Evolutionary conservation across 1,284 basidiomycete genomes (phyloP).

Genomic region (Athelia sp.): DNA sequence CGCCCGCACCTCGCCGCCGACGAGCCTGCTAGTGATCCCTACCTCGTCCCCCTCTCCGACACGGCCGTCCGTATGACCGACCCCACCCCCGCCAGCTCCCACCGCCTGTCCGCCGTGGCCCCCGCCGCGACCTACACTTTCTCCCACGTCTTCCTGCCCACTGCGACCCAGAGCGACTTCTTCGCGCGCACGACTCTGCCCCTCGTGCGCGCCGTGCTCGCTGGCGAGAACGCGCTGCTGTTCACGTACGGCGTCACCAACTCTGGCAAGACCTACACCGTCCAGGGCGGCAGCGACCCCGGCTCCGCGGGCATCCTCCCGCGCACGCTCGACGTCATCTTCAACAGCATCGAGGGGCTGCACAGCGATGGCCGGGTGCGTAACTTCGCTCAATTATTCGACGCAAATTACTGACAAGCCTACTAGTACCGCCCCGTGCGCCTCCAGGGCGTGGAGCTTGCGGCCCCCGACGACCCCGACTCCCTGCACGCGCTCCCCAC

Average conservation of each 20-base stretch:
- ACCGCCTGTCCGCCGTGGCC: slow-evolving; percentile 49
- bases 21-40: slow-evolving; percentile 48
- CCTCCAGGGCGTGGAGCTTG: slow-evolving; percentile 66
- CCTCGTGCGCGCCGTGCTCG: slow-evolving; percentile 77
- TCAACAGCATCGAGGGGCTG: slow-evolving; percentile 85
- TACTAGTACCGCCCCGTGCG: slow-evolving; percentile 68
- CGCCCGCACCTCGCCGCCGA: slow-evolving; percentile 59
- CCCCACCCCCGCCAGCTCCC: slow-evolving; percentile 42
- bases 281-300: slow-evolving; percentile 73
- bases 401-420: slow-evolving; percentile 1
- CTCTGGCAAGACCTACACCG: slow-evolving; percentile 94
- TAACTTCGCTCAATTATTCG: background rate
- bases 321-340: slow-evolving; percentile 87
- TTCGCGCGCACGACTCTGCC: slow-evolving; percentile 89
- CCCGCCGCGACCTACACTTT: slow-evolving; percentile 71
- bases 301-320: slow-evolving; percentile 83
- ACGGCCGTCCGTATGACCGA: slow-evolving; percentile 72
- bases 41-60: slow-evolving; percentile 63
- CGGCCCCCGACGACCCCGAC: slow-evolving; percentile 39
- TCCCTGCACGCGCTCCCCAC: slow-evolving; percentile 30
- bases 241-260: slow-evolving; percentile 99
- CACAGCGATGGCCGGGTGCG: slow-evolving; percentile 74
- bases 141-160: slow-evolving; percentile 68
- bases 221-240: slow-evolving; percentile 88
- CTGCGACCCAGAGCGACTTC: slow-evolving; percentile 76